Percentiles rank a stretch among this genome's conserved stretches.
phyloP scores from a whole-genome alignment of 164 flowering plant genomes.

The Santalum album region DNA sequence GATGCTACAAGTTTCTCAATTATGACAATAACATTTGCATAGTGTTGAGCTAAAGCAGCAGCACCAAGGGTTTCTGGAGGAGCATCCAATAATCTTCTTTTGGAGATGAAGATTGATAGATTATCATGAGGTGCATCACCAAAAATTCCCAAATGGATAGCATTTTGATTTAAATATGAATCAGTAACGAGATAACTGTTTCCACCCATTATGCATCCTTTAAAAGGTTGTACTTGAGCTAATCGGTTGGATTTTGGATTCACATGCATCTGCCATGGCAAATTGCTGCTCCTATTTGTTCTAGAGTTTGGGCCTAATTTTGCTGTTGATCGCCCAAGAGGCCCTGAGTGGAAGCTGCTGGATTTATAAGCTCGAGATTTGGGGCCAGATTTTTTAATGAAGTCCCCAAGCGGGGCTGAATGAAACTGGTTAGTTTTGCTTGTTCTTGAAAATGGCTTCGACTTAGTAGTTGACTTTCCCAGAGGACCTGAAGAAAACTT shows the following conservation, averaged over 20 bases:
- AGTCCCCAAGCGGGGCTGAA: constrained; percentile 37
- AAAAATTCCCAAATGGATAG: constrained; percentile 21
- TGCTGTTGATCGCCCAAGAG: constrained; percentile 23
- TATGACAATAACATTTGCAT: constrained; percentile 73
- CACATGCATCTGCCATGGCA: constrained; percentile 23
- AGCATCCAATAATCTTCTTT: constrained; percentile 36
- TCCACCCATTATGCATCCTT: constrained; percentile 43
- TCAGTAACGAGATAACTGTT: constrained; percentile 24
- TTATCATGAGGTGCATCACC: constrained; percentile 10
- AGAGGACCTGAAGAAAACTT: constrained; percentile 66
- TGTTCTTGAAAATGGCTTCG: constrained; percentile 22
- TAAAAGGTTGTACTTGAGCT: constrained; percentile 42
- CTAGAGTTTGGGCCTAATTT: constrained; percentile 42
- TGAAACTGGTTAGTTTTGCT: constrained; percentile 17
- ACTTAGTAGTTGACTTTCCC: constrained; percentile 18
- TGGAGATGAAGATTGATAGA: constrained; percentile 22
- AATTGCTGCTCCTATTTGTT: constrained; percentile 16
- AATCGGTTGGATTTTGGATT: constrained; percentile 21
- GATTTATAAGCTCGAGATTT: constrained; percentile 16
- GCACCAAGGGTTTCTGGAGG: constrained; percentile 81
- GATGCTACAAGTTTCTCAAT: constrained; percentile 77
- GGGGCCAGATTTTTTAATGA: constrained; percentile 26
- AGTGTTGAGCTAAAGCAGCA: constrained; percentile 75
- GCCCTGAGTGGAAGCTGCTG: constrained; percentile 35
- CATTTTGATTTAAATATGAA: constrained; percentile 20